Evolutionary conservation across 1,284 basidiomycete species (phyloP).

Genomic region (Boletus semigastroideus): DNA sequence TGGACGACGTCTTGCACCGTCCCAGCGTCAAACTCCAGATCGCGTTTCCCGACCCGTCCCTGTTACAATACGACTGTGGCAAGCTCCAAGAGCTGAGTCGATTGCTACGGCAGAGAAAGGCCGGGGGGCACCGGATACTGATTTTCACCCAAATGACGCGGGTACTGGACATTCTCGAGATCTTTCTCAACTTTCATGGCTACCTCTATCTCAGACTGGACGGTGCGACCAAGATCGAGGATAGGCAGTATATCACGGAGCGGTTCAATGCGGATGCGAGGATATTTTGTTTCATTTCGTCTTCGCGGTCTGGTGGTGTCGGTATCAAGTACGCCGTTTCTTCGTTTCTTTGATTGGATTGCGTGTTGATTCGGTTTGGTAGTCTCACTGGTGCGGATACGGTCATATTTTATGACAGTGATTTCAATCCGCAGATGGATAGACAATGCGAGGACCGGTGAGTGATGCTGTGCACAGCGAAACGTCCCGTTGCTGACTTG

Average conservation of each 20-base stretch:
- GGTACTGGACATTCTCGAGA: slow-evolving; percentile 92
- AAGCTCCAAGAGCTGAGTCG: slow-evolving; percentile 86
- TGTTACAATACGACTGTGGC: slow-evolving; percentile 96
- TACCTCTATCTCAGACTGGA: slow-evolving; percentile 93
- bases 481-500: slow-evolving; percentile 3
- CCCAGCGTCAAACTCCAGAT: slow-evolving; percentile 86
- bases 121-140: slow-evolving; percentile 84
- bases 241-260: slow-evolving; percentile 93
- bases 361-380: slow-evolving; percentile 9
- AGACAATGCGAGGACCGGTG: slow-evolving; percentile 94
- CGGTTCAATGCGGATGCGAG: slow-evolving; percentile 93
- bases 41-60: slow-evolving; percentile 88
- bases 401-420: slow-evolving; percentile 95
- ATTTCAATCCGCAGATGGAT: slow-evolving; percentile 98
- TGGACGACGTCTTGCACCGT: slow-evolving; percentile 71
- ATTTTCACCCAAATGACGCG: slow-evolving; percentile 99
- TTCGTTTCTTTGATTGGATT: background rate
- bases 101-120: slow-evolving; percentile 82
- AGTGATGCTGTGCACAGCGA: slow-evolving; percentile 18
- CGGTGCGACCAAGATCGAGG: slow-evolving; percentile 94
- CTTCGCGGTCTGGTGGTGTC: slow-evolving; percentile 90
- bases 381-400: slow-evolving; percentile 96
- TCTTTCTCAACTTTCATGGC: slow-evolving; percentile 91
- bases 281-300: slow-evolving; percentile 93
- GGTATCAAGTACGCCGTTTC: slow-evolving; percentile 81